phyloP scores from a whole-genome alignment of 1,139 yeast species.

The Pichia cactophila region DNA sequence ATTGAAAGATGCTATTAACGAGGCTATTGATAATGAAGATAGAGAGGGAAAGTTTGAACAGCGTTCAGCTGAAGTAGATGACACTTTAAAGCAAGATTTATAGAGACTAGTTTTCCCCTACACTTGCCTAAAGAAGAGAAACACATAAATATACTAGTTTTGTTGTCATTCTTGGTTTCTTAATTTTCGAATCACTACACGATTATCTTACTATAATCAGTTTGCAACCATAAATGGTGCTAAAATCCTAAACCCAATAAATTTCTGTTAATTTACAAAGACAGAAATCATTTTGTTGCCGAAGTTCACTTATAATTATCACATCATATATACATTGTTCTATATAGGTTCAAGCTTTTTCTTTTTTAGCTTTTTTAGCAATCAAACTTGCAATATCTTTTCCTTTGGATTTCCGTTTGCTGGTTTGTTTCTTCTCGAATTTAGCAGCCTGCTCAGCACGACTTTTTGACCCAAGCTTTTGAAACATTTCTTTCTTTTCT shows the following conservation, averaged over 20 bases:
- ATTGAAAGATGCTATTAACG: constrained; percentile 7
- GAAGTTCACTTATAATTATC: too few relatives aligned
- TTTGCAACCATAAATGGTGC: too few relatives aligned
- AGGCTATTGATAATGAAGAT: not conserved
- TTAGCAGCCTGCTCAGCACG: constrained; percentile 32
- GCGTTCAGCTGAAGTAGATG: not conserved
- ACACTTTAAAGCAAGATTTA: too few relatives aligned
- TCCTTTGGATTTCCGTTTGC: constrained; percentile 14
- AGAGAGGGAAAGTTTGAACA: not conserved
- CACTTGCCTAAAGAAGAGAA: too few relatives aligned
- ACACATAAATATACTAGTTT: too few relatives aligned
- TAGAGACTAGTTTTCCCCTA: too few relatives aligned
- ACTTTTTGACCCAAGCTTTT: constrained; percentile 49
- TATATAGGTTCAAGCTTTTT: not conserved
- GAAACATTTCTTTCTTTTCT: constrained; percentile 42
- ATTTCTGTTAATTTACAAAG: too few relatives aligned
- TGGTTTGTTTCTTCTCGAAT: constrained; percentile 25
- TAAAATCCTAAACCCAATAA: too few relatives aligned
- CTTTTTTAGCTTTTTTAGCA: constrained; percentile 13
- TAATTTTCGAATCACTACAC: too few relatives aligned
- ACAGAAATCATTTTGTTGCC: too few relatives aligned
- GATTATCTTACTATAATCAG: too few relatives aligned
- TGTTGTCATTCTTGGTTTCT: too few relatives aligned
- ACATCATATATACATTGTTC: not conserved
- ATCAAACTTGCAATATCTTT: constrained; percentile 23